Evolutionary conservation across 208 protist species (phyloP).

Genomic region (Wallacemonas sp.): DNA sequence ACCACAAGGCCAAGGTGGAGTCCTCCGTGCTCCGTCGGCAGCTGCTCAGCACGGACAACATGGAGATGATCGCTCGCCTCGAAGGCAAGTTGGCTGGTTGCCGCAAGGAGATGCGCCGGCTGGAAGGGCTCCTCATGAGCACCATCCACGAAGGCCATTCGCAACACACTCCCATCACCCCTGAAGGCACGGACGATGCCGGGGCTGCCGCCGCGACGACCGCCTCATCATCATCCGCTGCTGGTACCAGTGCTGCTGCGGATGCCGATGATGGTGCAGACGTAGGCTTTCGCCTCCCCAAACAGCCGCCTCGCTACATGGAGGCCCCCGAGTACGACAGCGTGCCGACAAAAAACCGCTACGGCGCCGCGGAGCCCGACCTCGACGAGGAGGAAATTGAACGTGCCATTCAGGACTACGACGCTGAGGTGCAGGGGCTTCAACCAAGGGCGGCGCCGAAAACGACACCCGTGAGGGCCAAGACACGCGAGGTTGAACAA

Average conservation of each 20-base stretch:
- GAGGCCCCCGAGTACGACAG: constrained; percentile 44
- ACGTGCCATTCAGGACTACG: constrained; percentile 11
- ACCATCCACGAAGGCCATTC: constrained; percentile 48
- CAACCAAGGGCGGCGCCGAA: neutral
- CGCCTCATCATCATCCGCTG: too few relatives aligned
- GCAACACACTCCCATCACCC: neutral
- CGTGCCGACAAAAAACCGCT: constrained; percentile 43
- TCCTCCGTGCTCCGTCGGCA: constrained; percentile 78
- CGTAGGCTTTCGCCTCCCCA: constrained; percentile 22
- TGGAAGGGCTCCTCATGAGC: constrained; percentile 62
- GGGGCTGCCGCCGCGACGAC: neutral
- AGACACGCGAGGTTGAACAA: constrained; percentile 32
- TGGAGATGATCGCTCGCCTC: constrained; percentile 60
- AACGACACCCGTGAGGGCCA: neutral
- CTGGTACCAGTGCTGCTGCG: neutral
- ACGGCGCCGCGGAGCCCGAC: constrained; percentile 32
- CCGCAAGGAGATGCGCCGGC: constrained; percentile 49
- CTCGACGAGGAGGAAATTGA: constrained; percentile 41
- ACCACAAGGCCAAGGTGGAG: constrained; percentile 87
- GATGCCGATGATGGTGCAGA: neutral
- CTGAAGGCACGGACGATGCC: constrained; percentile 4
- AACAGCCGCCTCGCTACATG: constrained; percentile 31
- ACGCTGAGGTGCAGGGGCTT: constrained; percentile 34
- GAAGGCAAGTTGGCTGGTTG: constrained; percentile 54
- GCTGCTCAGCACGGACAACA: constrained; percentile 66